Evolutionary conservation across 495 filamentous ascomycete species (phyloP).

Genomic region (Alectoria sarmentosa): DNA sequence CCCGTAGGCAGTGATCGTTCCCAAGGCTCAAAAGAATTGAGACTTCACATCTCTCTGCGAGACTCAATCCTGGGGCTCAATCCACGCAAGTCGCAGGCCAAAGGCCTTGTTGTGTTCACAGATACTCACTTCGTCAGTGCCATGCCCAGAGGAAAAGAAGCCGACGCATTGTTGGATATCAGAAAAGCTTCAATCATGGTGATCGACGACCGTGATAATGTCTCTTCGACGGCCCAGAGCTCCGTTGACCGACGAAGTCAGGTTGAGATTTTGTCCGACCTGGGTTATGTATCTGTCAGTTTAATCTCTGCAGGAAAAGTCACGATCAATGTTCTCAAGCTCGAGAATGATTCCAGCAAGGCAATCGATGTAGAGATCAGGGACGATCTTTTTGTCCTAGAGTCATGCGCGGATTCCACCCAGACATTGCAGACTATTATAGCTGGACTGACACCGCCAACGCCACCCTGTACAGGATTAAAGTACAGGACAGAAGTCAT

Average conservation of each 20-base stretch:
- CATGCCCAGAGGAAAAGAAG: constrained; percentile 52
- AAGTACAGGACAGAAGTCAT: constrained; percentile 87
- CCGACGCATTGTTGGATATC: constrained; percentile 57
- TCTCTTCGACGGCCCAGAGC: constrained; percentile 39
- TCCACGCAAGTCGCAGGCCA: constrained; percentile 65
- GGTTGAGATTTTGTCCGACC: constrained; percentile 53
- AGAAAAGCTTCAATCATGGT: constrained; percentile 76
- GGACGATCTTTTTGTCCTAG: constrained; percentile 81
- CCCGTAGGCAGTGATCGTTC: constrained; percentile 11
- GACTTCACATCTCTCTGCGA: constrained; percentile 63
- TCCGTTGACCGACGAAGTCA: constrained; percentile 49
- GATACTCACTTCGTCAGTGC: constrained; percentile 60
- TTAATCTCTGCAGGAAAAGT: constrained; percentile 73
- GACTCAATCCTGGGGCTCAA: constrained; percentile 84
- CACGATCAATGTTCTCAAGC: constrained; percentile 47
- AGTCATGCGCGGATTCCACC: constrained; percentile 95
- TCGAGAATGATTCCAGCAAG: constrained; percentile 47
- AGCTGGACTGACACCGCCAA: constrained; percentile 75
- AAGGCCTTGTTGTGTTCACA: constrained; percentile 68
- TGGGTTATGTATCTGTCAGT: constrained; percentile 78
- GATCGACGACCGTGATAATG: constrained; percentile 63
- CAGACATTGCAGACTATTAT: constrained; percentile 80
- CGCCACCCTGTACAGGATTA: constrained; percentile 65
- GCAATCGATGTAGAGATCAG: constrained; percentile 72
- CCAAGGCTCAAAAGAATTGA: constrained; percentile 44